Evolutionary conservation across 2,329 filamentous ascomycete species (phyloP).

Genomic region (Rhytidhysteron rufulum): DNA sequence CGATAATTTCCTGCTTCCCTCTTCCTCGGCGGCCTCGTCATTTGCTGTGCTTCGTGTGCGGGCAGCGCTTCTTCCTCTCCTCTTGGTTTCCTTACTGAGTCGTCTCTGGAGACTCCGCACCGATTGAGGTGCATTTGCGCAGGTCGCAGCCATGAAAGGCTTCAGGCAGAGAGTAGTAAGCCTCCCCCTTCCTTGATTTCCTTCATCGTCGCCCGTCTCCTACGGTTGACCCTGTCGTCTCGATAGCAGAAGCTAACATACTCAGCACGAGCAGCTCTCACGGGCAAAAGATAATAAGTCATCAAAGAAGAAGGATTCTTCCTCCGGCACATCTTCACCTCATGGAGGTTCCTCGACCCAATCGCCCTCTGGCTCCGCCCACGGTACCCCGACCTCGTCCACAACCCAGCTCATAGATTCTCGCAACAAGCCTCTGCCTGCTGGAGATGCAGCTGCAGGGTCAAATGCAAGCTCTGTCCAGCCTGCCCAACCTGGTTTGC

Average conservation of each 20-base stretch:
- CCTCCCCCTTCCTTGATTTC: constrained; percentile 28
- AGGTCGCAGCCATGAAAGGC: constrained; percentile 76
- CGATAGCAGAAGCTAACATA: constrained; percentile 45
- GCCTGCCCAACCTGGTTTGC: constrained; percentile 26
- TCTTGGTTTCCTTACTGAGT: constrained; percentile 14
- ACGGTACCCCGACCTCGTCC: constrained; percentile 80
- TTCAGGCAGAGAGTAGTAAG: constrained; percentile 97
- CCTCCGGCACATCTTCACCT: constrained; percentile 71
- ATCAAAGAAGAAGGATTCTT: constrained; percentile 59
- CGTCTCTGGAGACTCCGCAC: constrained; percentile 23
- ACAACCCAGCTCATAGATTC: constrained; percentile 81
- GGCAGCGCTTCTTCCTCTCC: constrained; percentile 18
- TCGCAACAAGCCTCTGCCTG: constrained; percentile 73
- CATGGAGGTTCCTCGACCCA: constrained; percentile 51
- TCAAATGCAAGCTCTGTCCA: constrained; percentile 23
- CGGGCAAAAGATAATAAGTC: constrained; percentile 86
- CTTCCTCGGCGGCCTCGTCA: constrained; percentile 19
- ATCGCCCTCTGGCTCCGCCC: constrained; percentile 58
- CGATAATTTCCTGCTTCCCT: constrained; percentile 21
- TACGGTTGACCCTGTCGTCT: constrained; percentile 15
- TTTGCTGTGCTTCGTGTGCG: no score
- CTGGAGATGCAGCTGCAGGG: constrained; percentile 25
- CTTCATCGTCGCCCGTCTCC: constrained; percentile 15
- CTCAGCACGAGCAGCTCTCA: constrained; percentile 77
- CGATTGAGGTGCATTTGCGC: constrained; percentile 27